Evolutionary conservation across 345 rosid genomes (phyloP).

Genomic region (Aurinia saxatilis): DNA sequence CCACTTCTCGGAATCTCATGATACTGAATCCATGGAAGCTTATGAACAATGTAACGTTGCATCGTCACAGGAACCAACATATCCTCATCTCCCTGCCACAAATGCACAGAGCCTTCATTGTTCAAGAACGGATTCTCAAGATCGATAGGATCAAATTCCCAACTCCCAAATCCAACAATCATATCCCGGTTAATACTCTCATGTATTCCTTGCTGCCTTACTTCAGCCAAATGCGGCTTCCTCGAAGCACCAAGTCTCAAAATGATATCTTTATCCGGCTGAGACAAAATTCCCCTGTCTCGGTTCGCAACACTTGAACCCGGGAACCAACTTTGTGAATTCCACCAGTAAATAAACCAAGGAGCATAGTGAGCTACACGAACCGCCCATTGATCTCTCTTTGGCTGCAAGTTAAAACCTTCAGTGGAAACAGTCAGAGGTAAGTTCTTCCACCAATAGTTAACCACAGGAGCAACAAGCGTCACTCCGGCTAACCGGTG

Average conservation of each 20-base stretch:
- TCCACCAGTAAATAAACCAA: conserved; percentile 67
- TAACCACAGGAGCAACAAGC: conserved; percentile 40
- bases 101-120: conserved; percentile 43
- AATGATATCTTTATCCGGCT: conserved; percentile 31
- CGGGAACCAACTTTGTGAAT: conserved; percentile 46
- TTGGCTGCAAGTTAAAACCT: conserved; percentile 29
- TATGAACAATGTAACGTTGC: conserved; percentile 43
- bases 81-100: conserved; percentile 79
- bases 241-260: not conserved
- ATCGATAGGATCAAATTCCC: conserved; percentile 70
- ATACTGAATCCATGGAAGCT: conserved; percentile 65
- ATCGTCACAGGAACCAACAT: conserved; percentile 40
- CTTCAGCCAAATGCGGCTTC: conserved; percentile 31
- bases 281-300: conserved; percentile 19
- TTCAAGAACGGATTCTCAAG: conserved; percentile 47
- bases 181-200: conserved; percentile 54
- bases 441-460: conserved; percentile 52
- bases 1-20: conserved; percentile 58
- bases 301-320: conserved; percentile 25
- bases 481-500: conserved; percentile 53
- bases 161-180: conserved; percentile 43
- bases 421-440: conserved; percentile 37
- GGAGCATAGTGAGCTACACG: conserved; percentile 52
- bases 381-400: conserved; percentile 43
- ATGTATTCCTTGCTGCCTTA: conserved; percentile 51